Base-by-base conservation (phyloP, 208 protist genomes). In the Crithidia sp. region DNA sequence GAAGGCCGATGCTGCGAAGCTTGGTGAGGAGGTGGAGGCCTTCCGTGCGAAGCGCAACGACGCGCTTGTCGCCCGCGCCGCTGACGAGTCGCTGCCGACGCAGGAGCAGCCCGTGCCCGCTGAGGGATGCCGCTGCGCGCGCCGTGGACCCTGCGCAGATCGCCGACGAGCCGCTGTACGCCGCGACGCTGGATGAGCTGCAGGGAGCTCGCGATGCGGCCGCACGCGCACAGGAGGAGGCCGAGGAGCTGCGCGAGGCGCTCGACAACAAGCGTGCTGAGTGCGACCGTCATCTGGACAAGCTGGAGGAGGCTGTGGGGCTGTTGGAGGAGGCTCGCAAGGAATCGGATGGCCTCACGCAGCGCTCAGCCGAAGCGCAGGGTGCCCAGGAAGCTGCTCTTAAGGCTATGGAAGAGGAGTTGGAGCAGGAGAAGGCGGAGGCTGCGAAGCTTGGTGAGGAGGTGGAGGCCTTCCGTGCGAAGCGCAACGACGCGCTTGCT, bases 1-100 rank as follows among this genome's bases (percentile, higher is more conserved):
- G 28, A 13, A 61, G 39, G 57, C 17, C 39, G 57, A 61, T 19
- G 55, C 54, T 12, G 54, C 54, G 54, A 28, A 58, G 19, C 54
- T 58, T 8, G 54, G 17, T 19, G 54, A 58, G 49, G 63, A 68
- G 40, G 50, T 68, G 1, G 63, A 19, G 12, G 66, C 66, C 12
- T 72, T 72, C 56, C 67, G 67, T 47, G 56, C 59, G 65, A 77
- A 62, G 73, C 79, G 79, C 57, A 74, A 70, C 75, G 74, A 71
- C n/a, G 76, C 76, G 72, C 59, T 76, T 56, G 66, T 63, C 57
- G 71, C 69, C 16, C 76, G 72, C 66, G 76, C 67, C 36, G 74
- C 67, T 7, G 71, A 73, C 19, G 81, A 58, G 56, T 58, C 79
- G 78, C 73, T 84, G 68, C 45, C 65, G n/a, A 71, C 62, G 49